phyloP scores from a whole-genome alignment of 1,284 basidiomycete genomes.

The Naganishia sp. region DNA sequence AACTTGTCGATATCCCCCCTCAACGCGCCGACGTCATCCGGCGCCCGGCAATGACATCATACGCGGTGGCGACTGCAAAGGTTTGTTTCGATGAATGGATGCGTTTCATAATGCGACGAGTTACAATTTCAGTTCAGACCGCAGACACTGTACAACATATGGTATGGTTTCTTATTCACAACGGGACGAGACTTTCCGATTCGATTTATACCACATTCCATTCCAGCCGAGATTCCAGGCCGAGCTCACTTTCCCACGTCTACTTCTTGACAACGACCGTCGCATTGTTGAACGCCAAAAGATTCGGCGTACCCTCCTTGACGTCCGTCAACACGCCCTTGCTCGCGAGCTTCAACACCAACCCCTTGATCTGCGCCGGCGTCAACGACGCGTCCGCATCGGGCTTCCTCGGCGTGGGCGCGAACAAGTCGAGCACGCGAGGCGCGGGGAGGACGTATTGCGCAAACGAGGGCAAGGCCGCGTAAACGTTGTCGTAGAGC shows the following conservation, averaged over 20 bases:
- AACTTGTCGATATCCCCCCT: not conserved
- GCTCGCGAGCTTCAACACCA: constrained; percentile 66
- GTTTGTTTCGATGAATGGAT: not conserved
- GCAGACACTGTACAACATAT: constrained; percentile 5
- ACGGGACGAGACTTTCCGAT: not conserved
- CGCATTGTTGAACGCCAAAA: constrained; percentile 81
- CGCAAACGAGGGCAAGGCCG: constrained; percentile 48
- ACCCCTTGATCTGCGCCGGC: constrained; percentile 72
- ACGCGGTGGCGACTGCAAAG: not conserved
- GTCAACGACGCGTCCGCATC: constrained; percentile 47
- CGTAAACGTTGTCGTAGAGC: constrained; percentile 55
- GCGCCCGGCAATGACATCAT: constrained; percentile 26
- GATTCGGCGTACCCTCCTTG: constrained; percentile 65
- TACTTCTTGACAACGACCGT: constrained; percentile 51
- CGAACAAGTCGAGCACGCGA: constrained; percentile 40
- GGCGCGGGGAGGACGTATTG: constrained; percentile 49
- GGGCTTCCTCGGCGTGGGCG: constrained; percentile 39
- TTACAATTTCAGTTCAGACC: constrained; percentile 1
- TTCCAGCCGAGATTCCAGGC: no score
- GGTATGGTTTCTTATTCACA: constrained; percentile 3
- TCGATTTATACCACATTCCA: not conserved
- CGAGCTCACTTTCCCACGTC: not conserved
- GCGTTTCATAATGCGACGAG: not conserved
- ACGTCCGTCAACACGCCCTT: constrained; percentile 60
- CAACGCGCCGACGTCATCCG: not conserved